Base-by-base conservation (phyloP, 805 yeast species). In the Candida dendrica region DNA sequence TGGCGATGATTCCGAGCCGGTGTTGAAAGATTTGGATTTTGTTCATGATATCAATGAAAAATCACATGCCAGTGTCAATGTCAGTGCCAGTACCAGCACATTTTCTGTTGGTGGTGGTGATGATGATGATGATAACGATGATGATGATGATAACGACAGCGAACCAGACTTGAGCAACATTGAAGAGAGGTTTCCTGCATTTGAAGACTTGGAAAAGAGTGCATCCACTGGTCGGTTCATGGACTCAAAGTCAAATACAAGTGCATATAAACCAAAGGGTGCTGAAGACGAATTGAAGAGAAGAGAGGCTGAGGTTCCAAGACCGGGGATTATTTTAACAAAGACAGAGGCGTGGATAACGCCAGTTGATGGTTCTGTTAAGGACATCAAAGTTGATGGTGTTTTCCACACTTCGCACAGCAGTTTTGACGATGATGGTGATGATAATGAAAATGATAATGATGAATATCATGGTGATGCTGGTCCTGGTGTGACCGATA, bases 141-240 rank as follows among this genome's bases (percentile, higher is more conserved):
- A 16, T 31, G 34, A 31, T 31, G 34, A 16, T n/a, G 15, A 15
- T 13, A 15, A 17, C 9, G 10, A 9, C 4, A 17, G 15, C 4
- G 13, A 11, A 24, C 58, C 56, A 10, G 71, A 66, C n/a, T 41
- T 72, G 26, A 71, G 63, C 6, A 58, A 71, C 29, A 74, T 70
- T 2, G 81, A 74, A 50, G 71, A 71, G 43, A 58, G 81, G 38
- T 77, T 68, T 48, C 83, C 79, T 1, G 67, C 74, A 3, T 50
- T 72, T n/a, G 74, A 71, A 20, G 65, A 60, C 13, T 44, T 56
- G 4, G 56, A 54, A 18, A 14, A n/a, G 11, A 22, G 24, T 22
- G 33, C 33, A 7, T 14, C 33, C n/a, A 30, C 33, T n/a, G 24
- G 24, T 6, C 8, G 24, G 6, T 22, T 22, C 24, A 22, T 22